Evolutionary conservation across 73 alveolate species (phyloP).

Genomic region (Diophrys appendiculata): DNA sequence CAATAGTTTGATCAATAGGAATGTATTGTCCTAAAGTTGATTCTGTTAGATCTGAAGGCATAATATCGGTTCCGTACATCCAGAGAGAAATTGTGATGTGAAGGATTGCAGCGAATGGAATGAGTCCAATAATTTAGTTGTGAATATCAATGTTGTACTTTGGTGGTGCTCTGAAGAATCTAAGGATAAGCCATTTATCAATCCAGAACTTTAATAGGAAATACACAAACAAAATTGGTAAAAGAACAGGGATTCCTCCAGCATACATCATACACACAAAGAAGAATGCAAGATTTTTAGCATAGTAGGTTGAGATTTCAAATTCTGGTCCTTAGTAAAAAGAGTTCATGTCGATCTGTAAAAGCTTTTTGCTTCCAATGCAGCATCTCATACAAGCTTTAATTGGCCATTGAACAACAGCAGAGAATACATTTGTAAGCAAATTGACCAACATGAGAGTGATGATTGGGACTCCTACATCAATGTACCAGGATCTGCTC

Average conservation of each 20-base stretch:
- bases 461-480: constrained; percentile 21
- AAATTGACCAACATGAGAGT: constrained; percentile 6
- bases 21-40: neutral
- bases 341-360: constrained; percentile 15
- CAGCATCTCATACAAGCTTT: constrained; percentile 8
- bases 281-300: constrained; percentile 11
- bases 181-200: constrained; percentile 6
- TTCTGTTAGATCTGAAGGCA: constrained; percentile 2
- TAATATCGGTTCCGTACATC: constrained; percentile 23
- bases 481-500: constrained; percentile 15
- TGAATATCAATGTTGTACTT: constrained; percentile 11
- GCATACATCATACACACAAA: constrained; percentile 1
- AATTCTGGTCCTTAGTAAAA: constrained; percentile 7
- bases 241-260: constrained; percentile 13
- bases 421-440: constrained; percentile 1
- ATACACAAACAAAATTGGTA: neutral
- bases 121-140: neutral
- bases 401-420: neutral
- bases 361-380: neutral
- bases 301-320: constrained; percentile 7
- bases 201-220: constrained; percentile 7
- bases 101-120: constrained; percentile 7
- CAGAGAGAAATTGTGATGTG: constrained; percentile 17
- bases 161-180: constrained; percentile 21
- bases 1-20: neutral